Base-by-base conservation (phyloP, 1,139 yeast species). In the Cylindricascospora bacillispora region DNA sequence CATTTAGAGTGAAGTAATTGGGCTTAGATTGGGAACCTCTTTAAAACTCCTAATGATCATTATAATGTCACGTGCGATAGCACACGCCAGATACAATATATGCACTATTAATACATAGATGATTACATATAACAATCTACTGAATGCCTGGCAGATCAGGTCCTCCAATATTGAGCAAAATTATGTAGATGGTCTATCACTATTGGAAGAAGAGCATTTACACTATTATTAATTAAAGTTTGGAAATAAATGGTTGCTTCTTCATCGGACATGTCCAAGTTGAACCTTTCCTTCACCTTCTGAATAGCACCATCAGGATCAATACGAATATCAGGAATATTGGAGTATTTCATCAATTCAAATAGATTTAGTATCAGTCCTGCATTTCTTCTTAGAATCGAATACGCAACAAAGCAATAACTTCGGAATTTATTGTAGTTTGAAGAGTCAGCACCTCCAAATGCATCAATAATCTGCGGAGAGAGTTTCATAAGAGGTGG, bases 401-500 rank as follows among this genome's bases (percentile, higher is more conserved):
- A 81, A 52, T 85, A 92, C 0, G 97, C 83, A 15, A 92, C 89
- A 56, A 86, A 92, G 52, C 99, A 92, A 56, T 86, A 85, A 50
- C 82, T 81, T 43, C 93, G 72, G 57, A 92, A 92, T 38, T 79
- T 72, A 42, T 75, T 73, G 55, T 82, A 92, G 54, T 86, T 86
- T 25, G 78, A 79, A 31, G 89, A 85, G 34, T 70, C 67, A 27
- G 82, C 68, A 1, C 97, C 98, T 2, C 98, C 98, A 89, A 92
- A 89, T 0, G 95, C 98, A 41, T 89, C 98, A 26, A 92, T 81
- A 14, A 92, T 81, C 55, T 92, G 98, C 28, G 92, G 89, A 0
- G 98, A 98, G 22, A 92, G 62, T 50, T 92, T 92, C 97, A 92
- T 89, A 58, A 89, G 65, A 1, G 98, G 99, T 6, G 99, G 97